Base-by-base conservation (phyloP, 768 basidiomycete genomes). In the Clitopilus passeckerianus region DNA sequence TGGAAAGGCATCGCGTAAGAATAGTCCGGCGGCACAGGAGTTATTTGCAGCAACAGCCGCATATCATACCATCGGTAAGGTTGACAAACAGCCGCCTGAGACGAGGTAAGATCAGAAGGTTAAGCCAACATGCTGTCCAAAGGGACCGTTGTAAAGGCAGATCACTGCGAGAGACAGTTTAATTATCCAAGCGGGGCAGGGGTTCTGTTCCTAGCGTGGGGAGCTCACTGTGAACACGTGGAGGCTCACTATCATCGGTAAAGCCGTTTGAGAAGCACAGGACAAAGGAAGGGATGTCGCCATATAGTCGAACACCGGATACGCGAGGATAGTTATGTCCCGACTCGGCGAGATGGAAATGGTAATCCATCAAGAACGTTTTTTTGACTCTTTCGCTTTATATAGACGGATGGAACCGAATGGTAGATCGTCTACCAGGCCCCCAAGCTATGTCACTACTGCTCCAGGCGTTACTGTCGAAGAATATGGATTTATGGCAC, bases 311-410 rank as follows among this genome's bases (percentile, higher is more conserved):
- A 41, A 15, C 15, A 41, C 37, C 46, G 46, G 46, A 22, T 50
- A 50, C 46, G 46, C 46, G 46, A 50, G 46, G 46, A 50, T n/a
- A 50, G 46, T 50, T 50, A 50, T 50, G 46, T 50, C 46, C 46
- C 46, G 46, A 50, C 46, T 50, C 46, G 46, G 46, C 46, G 46
- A 50, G 46, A 50, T 50, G 18, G 2, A 50, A 50, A 50, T 50
- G 46, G 46, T 18, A 50, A 50, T 50, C 22, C 46, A 50, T 50
- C 46, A 50, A 50, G 46, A 50, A 50, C 46, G 46, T 50, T 50
- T 50, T 50, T 50, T 50, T 50, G 46, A 23, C 46, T 50, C 46
- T 50, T 50, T 50, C 46, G 46, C 18, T 50, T 50, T 50, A 50
- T 50, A 50, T 50, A 50, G 18, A 18, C 16, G 22, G 15, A 50